These are phyloP conservation scores for Metschnikowia borealis DNA, from an alignment of 805 yeast species.

Conservation along the genomic window DNA sequence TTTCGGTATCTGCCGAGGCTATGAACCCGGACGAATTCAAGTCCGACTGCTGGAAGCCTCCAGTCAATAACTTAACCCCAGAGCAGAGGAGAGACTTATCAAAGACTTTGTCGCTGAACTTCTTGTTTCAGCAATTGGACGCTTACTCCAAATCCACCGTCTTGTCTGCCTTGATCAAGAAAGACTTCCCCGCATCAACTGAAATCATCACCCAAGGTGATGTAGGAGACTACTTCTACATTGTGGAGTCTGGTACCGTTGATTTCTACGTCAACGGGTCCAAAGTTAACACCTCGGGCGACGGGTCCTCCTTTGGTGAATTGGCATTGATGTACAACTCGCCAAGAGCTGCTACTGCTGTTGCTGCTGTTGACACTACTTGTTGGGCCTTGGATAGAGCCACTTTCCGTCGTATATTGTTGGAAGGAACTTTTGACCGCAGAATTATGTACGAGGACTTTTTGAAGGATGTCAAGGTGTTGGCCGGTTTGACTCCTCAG, in stretches of 20 bases:
- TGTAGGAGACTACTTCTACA: constrained; percentile 89
- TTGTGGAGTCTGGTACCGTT: constrained; percentile 80
- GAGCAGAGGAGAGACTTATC: constrained; percentile 68
- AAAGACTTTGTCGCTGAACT: constrained; percentile 71
- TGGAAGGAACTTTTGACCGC: constrained; percentile 87
- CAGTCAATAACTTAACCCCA: constrained; percentile 56
- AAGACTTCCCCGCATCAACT: constrained; percentile 51
- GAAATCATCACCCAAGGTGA: constrained; percentile 86
- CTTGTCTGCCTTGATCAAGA: constrained; percentile 78
- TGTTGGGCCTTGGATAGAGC: constrained; percentile 90
- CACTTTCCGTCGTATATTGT: constrained; percentile 85
- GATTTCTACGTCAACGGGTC: constrained; percentile 71
- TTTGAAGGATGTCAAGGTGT: constrained; percentile 79
- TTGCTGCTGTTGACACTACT: constrained; percentile 59
- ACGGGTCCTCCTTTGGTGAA: constrained; percentile 94
- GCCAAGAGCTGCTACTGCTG: constrained; percentile 94
- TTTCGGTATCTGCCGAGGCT: constrained; percentile 88
- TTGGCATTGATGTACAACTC: constrained; percentile 96
- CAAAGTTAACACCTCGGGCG: constrained; percentile 69
- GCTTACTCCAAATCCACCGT: constrained; percentile 72
- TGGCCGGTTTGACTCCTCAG: constrained; percentile 65
- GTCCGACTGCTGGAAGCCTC: constrained; percentile 69
- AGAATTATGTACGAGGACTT: constrained; percentile 88
- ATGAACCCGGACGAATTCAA: constrained; percentile 68
- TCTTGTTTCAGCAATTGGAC: constrained; percentile 80